Percentiles rank a stretch among this genome's conserved stretches.
These are phyloP conservation scores for Aspergillus pseudonomiae DNA, from an alignment of 2,329 filamentous ascomycete genomes.

Conservation along the genomic window DNA sequence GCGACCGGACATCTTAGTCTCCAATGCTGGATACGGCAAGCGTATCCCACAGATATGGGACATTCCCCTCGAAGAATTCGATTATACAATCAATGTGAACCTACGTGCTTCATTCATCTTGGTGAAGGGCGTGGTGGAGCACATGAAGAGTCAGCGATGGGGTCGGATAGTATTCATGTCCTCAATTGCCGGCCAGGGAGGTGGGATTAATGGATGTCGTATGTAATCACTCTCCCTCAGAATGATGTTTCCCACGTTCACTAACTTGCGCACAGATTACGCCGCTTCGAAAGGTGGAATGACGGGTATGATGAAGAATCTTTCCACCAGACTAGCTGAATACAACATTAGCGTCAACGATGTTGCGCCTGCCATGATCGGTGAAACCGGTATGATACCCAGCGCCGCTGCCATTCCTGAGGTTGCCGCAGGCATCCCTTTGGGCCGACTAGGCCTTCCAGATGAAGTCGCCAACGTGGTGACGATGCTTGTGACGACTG, in stretches of 20 bases:
- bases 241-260: neutral
- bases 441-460: constrained; percentile 60
- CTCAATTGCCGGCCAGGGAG: constrained; percentile 65
- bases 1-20: constrained; percentile 65
- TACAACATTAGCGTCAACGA: constrained; percentile 68
- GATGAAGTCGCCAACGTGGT: constrained; percentile 65
- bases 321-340: constrained; percentile 61
- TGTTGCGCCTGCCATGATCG: constrained; percentile 71
- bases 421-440: constrained; percentile 62
- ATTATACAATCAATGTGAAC: constrained; percentile 65
- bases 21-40: constrained; percentile 69
- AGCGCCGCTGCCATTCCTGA: constrained; percentile 61
- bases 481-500: constrained; percentile 62
- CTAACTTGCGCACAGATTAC: constrained; percentile 39
- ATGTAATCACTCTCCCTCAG: constrained; percentile 17
- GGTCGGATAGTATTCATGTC: constrained; percentile 67
- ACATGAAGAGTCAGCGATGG: constrained; percentile 64
- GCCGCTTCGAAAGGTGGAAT: constrained; percentile 65
- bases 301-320: constrained; percentile 67
- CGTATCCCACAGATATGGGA: constrained; percentile 60
- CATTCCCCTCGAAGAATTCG: constrained; percentile 66
- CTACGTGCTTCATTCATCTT: constrained; percentile 65
- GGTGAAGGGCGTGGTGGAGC: constrained; percentile 61
- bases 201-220: constrained; percentile 65
- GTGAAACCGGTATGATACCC: constrained; percentile 65